Conservation (phyloP, 495 filamentous ascomycete genomes). For the Hyaloscypha variabilis region DNA sequence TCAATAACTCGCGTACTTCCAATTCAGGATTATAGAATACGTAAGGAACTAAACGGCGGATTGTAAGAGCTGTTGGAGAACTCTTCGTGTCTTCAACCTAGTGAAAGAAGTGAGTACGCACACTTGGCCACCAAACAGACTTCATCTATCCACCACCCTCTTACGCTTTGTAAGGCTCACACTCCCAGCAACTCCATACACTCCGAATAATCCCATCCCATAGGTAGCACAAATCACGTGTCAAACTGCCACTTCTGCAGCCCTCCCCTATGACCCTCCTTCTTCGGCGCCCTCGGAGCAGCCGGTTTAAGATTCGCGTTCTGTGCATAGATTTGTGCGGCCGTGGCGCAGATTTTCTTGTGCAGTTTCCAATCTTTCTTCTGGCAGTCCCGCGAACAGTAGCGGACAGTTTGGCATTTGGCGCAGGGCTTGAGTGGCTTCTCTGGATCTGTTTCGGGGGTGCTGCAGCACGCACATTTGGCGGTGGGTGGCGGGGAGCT, state of each 20-base stretch:
- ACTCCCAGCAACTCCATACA: background rate
- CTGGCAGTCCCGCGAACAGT: conserved; percentile 54
- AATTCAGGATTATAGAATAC: no score
- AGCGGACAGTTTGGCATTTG: conserved; percentile 39
- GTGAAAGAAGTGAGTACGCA: no score
- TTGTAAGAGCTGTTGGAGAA: no score
- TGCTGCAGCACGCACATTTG: conserved; percentile 5
- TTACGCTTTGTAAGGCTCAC: background rate
- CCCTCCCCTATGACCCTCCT: conserved; percentile 16
- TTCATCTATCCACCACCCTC: no score
- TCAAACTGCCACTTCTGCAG: conserved; percentile 26
- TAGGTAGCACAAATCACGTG: conserved; percentile 8
- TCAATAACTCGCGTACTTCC: no score
- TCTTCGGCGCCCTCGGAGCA: conserved; percentile 2
- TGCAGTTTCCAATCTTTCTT: conserved; percentile 46
- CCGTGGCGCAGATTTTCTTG: conserved; percentile 37
- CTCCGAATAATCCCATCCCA: background rate
- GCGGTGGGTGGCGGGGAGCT: background rate
- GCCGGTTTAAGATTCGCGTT: conserved; percentile 9
- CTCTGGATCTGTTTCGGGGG: background rate
- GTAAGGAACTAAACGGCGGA: no score
- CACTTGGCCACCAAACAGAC: no score
- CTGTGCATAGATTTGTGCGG: conserved; percentile 15
- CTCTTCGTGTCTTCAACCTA: no score
- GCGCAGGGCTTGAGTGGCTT: conserved; percentile 39